phyloP scores from a whole-genome alignment of 148 eudicot genomes.

The Salicornia ramosissima region DNA sequence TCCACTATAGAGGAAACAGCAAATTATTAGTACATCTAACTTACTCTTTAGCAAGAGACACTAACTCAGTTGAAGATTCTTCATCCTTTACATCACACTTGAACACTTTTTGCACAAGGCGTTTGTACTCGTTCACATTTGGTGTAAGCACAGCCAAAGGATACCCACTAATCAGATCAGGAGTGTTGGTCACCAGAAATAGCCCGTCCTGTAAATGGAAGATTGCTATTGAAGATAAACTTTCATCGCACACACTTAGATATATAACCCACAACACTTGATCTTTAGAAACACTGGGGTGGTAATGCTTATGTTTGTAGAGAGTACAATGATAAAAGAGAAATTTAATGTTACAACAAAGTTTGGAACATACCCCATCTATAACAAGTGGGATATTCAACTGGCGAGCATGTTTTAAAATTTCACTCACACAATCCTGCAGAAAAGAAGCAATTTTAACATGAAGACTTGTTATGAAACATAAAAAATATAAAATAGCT shows the following conservation, averaged over 20 bases:
- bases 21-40: neutral
- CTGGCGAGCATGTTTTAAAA: constrained; percentile 73
- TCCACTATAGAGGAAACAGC: neutral
- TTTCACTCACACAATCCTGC: constrained; percentile 80
- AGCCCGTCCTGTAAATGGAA: constrained; percentile 75
- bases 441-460: neutral
- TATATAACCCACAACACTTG: neutral
- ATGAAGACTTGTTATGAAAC: neutral
- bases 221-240: constrained; percentile 1
- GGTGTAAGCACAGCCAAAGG: constrained; percentile 90
- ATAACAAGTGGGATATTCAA: constrained; percentile 81
- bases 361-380: constrained; percentile 63
- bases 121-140: constrained; percentile 88
- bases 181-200: constrained; percentile 76
- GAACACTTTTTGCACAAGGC: constrained; percentile 86
- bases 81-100: constrained; percentile 70
- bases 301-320: too few species aligned
- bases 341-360: neutral
- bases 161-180: constrained; percentile 77
- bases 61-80: constrained; percentile 60
- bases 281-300: neutral
- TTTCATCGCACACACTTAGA: neutral
- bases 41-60: constrained; percentile 81
- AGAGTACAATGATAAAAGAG: neutral
- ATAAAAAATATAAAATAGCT: neutral